phyloP scores from a whole-genome alignment of 371 early-diverging fungal genomes.

The Rhizopus delemar region DNA sequence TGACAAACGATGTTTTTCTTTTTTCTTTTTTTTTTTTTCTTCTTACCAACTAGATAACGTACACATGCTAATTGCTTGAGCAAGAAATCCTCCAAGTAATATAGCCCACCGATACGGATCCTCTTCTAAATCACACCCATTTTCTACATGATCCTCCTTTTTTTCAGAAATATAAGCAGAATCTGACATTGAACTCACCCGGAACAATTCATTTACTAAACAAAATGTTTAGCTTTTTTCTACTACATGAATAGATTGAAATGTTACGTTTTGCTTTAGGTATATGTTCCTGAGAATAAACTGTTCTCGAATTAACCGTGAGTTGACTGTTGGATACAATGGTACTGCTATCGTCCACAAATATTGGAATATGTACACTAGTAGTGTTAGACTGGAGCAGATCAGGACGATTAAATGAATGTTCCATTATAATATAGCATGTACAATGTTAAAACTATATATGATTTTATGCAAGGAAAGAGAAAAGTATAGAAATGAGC shows the following conservation, averaged over 20 bases:
- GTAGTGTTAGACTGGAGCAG: too few species aligned
- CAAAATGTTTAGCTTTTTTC: background rate
- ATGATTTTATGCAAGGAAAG: too few species aligned
- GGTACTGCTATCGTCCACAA: too few species aligned
- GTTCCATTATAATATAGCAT: too few species aligned
- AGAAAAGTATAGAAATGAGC: background rate
- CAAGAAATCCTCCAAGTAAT: slow-evolving; percentile 33
- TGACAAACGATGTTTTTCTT: slow-evolving; percentile 2
- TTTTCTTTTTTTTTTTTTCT: background rate
- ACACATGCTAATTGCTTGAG: slow-evolving; percentile 38
- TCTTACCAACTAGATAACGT: slow-evolving; percentile 41
- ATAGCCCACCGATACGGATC: slow-evolving; percentile 38
- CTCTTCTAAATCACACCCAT: slow-evolving; percentile 18
- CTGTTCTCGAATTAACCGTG: too few species aligned
- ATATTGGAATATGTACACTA: too few species aligned
- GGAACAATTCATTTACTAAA: slow-evolving; percentile 11
- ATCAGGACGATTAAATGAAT: too few species aligned
- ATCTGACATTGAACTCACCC: slow-evolving; percentile 6
- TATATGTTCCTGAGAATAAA: too few species aligned
- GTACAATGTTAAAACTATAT: too few species aligned
- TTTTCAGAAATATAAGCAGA: slow-evolving; percentile 20
- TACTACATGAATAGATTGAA: background rate
- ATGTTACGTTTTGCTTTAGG: too few species aligned
- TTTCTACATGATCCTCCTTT: slow-evolving; percentile 3
- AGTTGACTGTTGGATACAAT: too few species aligned